Base-by-base conservation (phyloP, 257 asterid species). In the Solanum piurae region DNA sequence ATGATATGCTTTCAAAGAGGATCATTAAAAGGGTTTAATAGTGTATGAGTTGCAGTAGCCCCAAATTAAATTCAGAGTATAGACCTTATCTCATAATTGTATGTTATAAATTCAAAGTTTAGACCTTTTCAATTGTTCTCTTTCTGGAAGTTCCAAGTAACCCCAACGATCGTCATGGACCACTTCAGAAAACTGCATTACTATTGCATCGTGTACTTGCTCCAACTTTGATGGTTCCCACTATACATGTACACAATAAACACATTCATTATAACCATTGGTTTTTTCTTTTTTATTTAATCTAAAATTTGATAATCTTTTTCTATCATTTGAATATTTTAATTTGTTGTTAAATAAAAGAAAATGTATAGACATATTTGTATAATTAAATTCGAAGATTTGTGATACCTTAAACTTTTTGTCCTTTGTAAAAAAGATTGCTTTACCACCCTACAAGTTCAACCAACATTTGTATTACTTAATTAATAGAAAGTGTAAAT, bases 391-490 rank as follows among this genome's bases (percentile, higher is more conserved):
- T 27, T 68, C 3, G 14, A 74, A 18, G 23, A 73, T 31, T 86
- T 2, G 5, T 16, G 4, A 77, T 66, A 88, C 87, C 91, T 88
- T 83, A 36, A 83, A 86, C 9, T 38, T 88, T 29, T 58, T 69
- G 40, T 55, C 88, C 58, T 86, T 86, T 10, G 82, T 86, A 86
- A 86, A 36, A 5, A 80, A 37, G 33, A 86, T 16, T 37, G 88
- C 62, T 71, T 88, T 86, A 12, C 71, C 71, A 82, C 90, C 90
- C 90, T 86, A 86, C 86, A 80, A 25, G 52, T 72, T 29, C 36
- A 34, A 18, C 25, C 46, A 83, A 40, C 31, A 40, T 79, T 1
- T 16, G 31, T 25, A 69, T 9, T 9, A 6, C 14, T 18, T 72
- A 72, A 29, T n/a, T 72, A 72, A 29, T n/a, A 13, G 34, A 9